Evolutionary conservation across 1,284 basidiomycete genomes (phyloP).

Genomic region (Jaminaea rosea): DNA sequence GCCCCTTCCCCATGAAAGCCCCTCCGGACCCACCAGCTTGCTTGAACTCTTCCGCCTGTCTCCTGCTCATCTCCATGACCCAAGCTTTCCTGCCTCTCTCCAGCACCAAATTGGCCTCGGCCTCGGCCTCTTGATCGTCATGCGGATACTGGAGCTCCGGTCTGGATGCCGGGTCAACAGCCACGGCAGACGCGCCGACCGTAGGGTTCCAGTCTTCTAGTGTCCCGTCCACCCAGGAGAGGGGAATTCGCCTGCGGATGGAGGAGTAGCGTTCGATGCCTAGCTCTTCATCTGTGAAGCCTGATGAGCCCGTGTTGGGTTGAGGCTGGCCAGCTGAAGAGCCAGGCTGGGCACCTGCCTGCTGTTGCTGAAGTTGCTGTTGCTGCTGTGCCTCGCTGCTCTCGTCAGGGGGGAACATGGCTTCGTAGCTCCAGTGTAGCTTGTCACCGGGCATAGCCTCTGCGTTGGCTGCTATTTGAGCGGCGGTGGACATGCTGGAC

Average conservation of each 20-base stretch:
- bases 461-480: constrained; percentile 3
- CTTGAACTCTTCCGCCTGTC: constrained; percentile 14
- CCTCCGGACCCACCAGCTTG: constrained; percentile 7
- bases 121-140: constrained; percentile 14
- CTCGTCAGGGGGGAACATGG: neutral
- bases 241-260: neutral
- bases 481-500: no score
- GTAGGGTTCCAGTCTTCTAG: no score
- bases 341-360: neutral
- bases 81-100: constrained; percentile 13
- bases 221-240: no score
- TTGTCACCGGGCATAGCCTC: neutral
- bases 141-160: neutral
- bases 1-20: neutral
- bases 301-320: neutral
- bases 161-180: neutral
- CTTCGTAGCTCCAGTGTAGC: neutral
- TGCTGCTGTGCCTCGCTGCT: neutral
- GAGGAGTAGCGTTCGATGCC: constrained; percentile 11
- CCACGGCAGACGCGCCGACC: no score
- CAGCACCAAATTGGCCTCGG: constrained; percentile 12
- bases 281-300: constrained; percentile 17
- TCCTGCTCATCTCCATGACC: constrained; percentile 18
- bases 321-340: neutral
- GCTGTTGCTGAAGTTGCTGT: neutral